These are phyloP conservation scores for Guyanaporus albipodus DNA, from an alignment of 768 basidiomycete genomes.

Conservation along the genomic window DNA sequence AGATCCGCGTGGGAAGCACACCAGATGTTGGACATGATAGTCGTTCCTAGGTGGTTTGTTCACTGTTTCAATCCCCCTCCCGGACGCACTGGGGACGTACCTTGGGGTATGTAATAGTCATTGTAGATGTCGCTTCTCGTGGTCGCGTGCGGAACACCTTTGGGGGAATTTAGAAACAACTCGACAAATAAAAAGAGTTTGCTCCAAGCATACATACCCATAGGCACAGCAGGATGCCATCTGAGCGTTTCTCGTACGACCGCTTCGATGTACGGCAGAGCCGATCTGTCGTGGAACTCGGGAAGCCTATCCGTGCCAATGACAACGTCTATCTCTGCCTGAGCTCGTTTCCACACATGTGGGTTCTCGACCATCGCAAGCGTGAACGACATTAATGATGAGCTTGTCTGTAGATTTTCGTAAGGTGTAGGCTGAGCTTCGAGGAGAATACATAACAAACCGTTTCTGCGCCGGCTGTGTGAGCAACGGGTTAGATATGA, in stretches of 20 bases:
- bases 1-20: no score
- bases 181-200: background rate
- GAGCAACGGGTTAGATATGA: no score
- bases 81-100: conserved; percentile 11
- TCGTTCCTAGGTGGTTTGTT: no score
- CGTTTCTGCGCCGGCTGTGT: conserved; percentile 14
- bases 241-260: conserved; percentile 10
- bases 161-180: no score
- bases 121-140: conserved; percentile 39
- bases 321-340: conserved; percentile 8
- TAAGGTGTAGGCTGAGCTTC: background rate
- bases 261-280: conserved; percentile 13
- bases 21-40: conserved; percentile 15
- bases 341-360: conserved; percentile 5
- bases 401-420: conserved; percentile 1
- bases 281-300: conserved; percentile 5
- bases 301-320: conserved; percentile 7
- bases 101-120: conserved; percentile 50
- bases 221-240: conserved; percentile 7
- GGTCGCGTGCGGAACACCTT: conserved; percentile 18
- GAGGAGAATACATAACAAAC: conserved; percentile 1
- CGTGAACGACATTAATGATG: background rate
- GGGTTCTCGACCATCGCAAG: conserved; percentile 15
- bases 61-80: no score
- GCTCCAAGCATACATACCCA: no score